phyloP scores from a whole-genome alignment of 2,329 filamentous ascomycete genomes.

The Penicillium sp. region DNA sequence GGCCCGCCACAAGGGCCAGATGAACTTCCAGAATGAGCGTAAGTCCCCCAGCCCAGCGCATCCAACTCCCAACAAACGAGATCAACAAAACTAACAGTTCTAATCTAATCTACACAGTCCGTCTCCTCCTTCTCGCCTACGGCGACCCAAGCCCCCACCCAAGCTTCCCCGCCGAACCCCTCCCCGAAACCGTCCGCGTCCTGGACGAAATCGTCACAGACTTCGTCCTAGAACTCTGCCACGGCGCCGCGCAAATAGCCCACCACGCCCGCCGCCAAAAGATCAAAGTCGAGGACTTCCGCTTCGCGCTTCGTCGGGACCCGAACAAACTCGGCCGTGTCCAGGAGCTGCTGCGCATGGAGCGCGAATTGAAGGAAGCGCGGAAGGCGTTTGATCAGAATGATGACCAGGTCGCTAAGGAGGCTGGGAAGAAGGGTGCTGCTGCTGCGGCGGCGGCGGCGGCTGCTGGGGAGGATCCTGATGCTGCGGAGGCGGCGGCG shows the following conservation, averaged over 20 bases:
- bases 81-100: too few species aligned
- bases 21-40: conserved; percentile 58
- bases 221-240: conserved; percentile 91
- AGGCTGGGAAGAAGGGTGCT: conserved; percentile 35
- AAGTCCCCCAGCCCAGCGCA: conserved; percentile 58
- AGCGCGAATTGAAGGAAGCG: conserved; percentile 77
- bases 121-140: conserved; percentile 44
- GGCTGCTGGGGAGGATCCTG: conserved; percentile 27
- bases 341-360: conserved; percentile 82
- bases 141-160: conserved; percentile 43
- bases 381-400: conserved; percentile 57
- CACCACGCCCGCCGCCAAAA: conserved; percentile 87
- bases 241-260: conserved; percentile 80
- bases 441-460: conserved; percentile 27
- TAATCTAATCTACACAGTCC: conserved; percentile 29
- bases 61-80: too few species aligned
- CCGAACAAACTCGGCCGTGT: conserved; percentile 82
- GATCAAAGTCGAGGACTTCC: conserved; percentile 97
- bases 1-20: conserved; percentile 75
- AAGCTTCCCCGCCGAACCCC: conserved; percentile 71
- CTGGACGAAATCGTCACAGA: conserved; percentile 96
- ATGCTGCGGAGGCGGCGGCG: conserved; percentile 24
- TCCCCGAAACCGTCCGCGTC: conserved; percentile 77
- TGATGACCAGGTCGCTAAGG: conserved; percentile 43
- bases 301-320: conserved; percentile 85